Evolutionary conservation across 345 rosid species (phyloP), one percentile per base, ranked within the genome.

Genomic region (Cardamine occulta): DNA sequence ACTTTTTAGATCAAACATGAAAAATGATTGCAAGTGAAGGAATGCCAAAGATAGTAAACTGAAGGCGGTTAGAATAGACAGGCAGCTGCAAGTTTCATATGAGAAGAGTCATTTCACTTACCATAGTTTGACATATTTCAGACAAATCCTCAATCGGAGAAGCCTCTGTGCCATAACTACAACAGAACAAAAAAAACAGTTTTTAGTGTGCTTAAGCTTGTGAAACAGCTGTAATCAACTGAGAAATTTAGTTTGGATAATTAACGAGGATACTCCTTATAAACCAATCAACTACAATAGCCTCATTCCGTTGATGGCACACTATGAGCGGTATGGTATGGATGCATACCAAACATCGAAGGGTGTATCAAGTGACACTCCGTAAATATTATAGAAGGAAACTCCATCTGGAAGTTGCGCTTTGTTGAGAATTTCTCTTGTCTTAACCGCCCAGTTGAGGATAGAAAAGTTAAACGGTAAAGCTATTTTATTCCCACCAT

Each of bases 141-240:
- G 97, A 86, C 64, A 90, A 80, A 74, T 93, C 97, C 34, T 66
- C 87, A 7, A 93, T 66, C 0, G 97, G 97, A 35, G 90, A 86
- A 40, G 85, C 74, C 85, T 90, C 85, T 19, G 93, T 73, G 66
- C 98, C 97, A 78, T 93, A 93, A 67, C 98, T 93, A 86, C 82
- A 86, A 70, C 35, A 67, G 19, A 39, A 29, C 8, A 66, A 55
- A 74, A 48, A 52, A 72, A 53, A 65, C 14, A 37, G 40, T 55
- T 55, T n/a, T 31, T 8, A 76, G 34, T 52, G 70, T 14, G 51
- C 45, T 47, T 42, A 17, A 48, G 61, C 26, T 45, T 54, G 57
- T 3, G 4, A 44, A 64, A 26, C 63, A 47, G 15, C 47, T 19
- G 26, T 13, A 62, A 19, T 60, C 61, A 24, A 66, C 29, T 15